Evolutionary conservation across 2,329 filamentous ascomycete species (phyloP).

Genomic region (Chalaropsis ovoidea): DNA sequence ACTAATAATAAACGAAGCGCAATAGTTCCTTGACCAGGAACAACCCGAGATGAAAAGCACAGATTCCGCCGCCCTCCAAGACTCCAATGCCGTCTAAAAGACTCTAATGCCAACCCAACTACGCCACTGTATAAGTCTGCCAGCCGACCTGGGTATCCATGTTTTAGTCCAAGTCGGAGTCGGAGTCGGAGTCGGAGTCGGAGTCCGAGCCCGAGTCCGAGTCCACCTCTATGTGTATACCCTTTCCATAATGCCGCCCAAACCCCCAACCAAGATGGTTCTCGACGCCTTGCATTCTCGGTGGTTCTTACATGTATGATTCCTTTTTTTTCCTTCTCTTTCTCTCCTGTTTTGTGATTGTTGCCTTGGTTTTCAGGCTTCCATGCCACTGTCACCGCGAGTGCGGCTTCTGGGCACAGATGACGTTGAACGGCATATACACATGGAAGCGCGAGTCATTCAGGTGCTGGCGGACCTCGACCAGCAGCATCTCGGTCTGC

Average conservation of each 20-base stretch:
- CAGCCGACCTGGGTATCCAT: neutral
- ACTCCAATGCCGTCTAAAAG: neutral
- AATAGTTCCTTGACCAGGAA: neutral
- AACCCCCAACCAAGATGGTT: neutral
- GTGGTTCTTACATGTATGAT: neutral
- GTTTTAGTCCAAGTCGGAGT: neutral
- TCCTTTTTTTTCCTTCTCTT: neutral
- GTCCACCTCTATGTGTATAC: neutral
- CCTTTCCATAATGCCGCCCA: neutral
- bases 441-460: conserved; percentile 33
- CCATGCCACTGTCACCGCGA: neutral
- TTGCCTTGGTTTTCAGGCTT: too few species aligned
- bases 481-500: conserved; percentile 38
- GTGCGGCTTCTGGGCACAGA: conserved; percentile 35
- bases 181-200: neutral
- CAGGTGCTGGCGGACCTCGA: conserved; percentile 36
- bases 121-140: neutral
- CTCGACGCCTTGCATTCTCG: too few species aligned
- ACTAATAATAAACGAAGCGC: neutral
- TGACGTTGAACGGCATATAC: conserved; percentile 36
- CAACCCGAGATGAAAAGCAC: neutral
- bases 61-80: neutral
- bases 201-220: neutral
- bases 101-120: neutral
- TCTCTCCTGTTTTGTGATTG: neutral